Percentiles rank a stretch among this genome's conserved stretches.
phyloP scores from a whole-genome alignment of 768 basidiomycete genomes.

The Lactarius deliciosus region DNA sequence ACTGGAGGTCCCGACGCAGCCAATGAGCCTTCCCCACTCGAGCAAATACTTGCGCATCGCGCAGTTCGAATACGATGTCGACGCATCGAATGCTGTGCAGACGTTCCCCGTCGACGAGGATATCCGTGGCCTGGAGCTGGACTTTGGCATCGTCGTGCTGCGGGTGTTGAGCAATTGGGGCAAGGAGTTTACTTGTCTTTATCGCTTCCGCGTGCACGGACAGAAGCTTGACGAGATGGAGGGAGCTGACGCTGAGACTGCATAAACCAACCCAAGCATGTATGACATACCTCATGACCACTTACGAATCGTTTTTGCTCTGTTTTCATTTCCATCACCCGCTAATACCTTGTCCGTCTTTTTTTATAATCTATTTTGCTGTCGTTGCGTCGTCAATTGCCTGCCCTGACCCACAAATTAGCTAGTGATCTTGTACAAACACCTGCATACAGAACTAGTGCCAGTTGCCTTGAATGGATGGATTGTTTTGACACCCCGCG shows the following conservation, averaged over 20 bases:
- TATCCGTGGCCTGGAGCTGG: constrained; percentile 67
- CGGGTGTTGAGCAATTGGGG: constrained; percentile 88
- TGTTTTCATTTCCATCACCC: background rate
- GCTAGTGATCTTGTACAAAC: background rate
- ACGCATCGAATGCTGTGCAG: constrained; percentile 44
- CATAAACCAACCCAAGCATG: constrained; percentile 8
- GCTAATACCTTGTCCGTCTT: constrained; percentile 22
- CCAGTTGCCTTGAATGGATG: background rate
- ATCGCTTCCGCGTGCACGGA: constrained; percentile 81
- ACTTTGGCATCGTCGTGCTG: constrained; percentile 83
- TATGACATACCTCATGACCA: constrained; percentile 17
- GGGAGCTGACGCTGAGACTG: background rate
- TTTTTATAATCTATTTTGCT: constrained; percentile 28
- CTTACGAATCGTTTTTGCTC: constrained; percentile 3
- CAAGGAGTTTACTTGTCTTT: constrained; percentile 83
- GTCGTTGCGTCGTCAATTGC: constrained; percentile 6
- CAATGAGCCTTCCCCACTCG: constrained; percentile 34
- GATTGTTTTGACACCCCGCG: background rate
- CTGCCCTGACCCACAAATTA: constrained; percentile 1
- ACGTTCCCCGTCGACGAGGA: constrained; percentile 52
- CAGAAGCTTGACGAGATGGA: constrained; percentile 39
- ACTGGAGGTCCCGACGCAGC: constrained; percentile 33
- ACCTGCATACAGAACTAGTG: background rate
- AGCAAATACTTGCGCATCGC: constrained; percentile 45
- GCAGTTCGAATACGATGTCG: constrained; percentile 48